Conservation (phyloP, 2,329 filamentous ascomycete species). For the Pyrenophora teres region DNA sequence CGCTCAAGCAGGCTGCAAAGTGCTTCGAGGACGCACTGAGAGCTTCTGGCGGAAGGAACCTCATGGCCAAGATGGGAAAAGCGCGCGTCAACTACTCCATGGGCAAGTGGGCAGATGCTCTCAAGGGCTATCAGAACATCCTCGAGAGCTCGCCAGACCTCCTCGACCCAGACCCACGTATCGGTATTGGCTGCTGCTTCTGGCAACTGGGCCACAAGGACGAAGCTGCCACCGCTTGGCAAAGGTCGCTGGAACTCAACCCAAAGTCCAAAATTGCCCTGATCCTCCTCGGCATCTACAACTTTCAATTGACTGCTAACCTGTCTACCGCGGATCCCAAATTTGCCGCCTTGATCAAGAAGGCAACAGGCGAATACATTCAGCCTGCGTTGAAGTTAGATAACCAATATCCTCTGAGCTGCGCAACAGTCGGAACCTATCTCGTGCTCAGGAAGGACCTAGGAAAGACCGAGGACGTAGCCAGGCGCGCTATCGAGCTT, state of each 20-base stretch:
- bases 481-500: slow-evolving; percentile 90
- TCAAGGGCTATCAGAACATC: slow-evolving; percentile 85
- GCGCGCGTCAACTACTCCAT: slow-evolving; percentile 85
- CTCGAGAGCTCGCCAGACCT: slow-evolving; percentile 84
- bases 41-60: slow-evolving; percentile 81
- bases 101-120: slow-evolving; percentile 80
- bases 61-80: slow-evolving; percentile 90
- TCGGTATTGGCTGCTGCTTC: slow-evolving; percentile 94
- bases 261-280: slow-evolving; percentile 87
- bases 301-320: slow-evolving; percentile 83
- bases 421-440: slow-evolving; percentile 86
- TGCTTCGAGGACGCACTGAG: slow-evolving; percentile 93
- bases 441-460: slow-evolving; percentile 84
- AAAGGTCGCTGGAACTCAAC: slow-evolving; percentile 79
- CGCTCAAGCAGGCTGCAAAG: slow-evolving; percentile 83
- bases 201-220: slow-evolving; percentile 97
- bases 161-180: slow-evolving; percentile 89
- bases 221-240: slow-evolving; percentile 89
- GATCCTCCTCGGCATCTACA: slow-evolving; percentile 86
- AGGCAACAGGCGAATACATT: slow-evolving; percentile 91
- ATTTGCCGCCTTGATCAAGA: slow-evolving; percentile 85
- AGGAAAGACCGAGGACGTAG: slow-evolving; percentile 80
- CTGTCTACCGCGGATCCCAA: slow-evolving; percentile 82
- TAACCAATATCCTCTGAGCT: slow-evolving; percentile 87
- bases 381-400: slow-evolving; percentile 93